phyloP scores from a whole-genome alignment of 169 alveolate genomes.

The Eimeria sp. region DNA sequence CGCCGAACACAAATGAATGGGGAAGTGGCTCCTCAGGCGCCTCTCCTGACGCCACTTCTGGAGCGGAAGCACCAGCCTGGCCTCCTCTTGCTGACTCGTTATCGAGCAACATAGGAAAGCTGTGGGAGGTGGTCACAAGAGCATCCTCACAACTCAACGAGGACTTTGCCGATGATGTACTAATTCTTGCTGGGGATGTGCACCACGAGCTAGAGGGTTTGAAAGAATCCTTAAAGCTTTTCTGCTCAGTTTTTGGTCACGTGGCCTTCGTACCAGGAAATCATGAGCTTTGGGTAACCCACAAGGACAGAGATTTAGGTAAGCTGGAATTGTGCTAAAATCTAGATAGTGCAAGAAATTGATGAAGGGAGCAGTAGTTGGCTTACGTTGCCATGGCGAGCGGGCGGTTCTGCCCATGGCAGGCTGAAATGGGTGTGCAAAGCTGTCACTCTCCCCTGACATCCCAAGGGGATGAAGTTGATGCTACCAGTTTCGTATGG shows the following conservation, averaged over 20 bases:
- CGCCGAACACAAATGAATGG: background rate
- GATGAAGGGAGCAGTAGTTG: background rate
- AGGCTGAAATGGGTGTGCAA: background rate
- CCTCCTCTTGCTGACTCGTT: background rate
- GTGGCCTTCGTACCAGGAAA: constrained; percentile 72
- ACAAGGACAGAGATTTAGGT: constrained; percentile 54
- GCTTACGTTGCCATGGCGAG: background rate
- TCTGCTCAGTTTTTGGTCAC: constrained; percentile 65
- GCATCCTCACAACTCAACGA: constrained; percentile 13
- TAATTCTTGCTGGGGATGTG: constrained; percentile 60
- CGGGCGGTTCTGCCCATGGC: background rate
- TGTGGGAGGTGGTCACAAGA: constrained; percentile 31
- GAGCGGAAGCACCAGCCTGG: background rate
- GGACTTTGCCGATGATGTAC: constrained; percentile 48
- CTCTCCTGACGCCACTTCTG: constrained; percentile 1
- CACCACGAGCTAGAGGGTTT: constrained; percentile 62
- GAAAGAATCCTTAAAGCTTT: constrained; percentile 50
- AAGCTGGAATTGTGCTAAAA: background rate
- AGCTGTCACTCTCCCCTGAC: background rate
- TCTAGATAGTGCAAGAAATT: background rate
- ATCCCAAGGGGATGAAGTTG: background rate
- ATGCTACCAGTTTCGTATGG: background rate
- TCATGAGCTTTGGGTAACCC: constrained; percentile 68
- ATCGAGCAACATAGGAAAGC: constrained; percentile 30
- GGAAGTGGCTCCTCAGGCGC: background rate